Conservation (phyloP, 345 rosid species). For the Populus deltoides region DNA sequence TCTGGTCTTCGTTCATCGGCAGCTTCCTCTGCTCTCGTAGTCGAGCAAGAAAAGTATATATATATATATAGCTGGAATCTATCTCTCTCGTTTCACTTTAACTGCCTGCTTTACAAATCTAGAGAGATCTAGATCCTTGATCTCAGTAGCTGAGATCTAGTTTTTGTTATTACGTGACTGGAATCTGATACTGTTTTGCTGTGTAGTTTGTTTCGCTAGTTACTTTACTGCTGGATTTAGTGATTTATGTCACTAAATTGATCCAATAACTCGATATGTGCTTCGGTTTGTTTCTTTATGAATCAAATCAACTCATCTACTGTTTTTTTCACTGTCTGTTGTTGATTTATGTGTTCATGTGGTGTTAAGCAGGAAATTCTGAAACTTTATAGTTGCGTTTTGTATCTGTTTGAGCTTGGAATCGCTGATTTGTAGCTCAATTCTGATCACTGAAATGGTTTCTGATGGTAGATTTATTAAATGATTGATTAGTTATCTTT, state of each 20-base stretch:
- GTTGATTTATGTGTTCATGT: background rate
- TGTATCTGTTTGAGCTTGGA: background rate
- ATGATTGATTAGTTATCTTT: background rate
- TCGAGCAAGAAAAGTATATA: constrained; percentile 76
- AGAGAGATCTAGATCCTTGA: constrained; percentile 10
- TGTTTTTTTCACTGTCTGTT: background rate
- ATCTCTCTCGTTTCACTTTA: background rate
- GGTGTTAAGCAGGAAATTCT: background rate
- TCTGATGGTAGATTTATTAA: background rate
- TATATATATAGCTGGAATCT: no score
- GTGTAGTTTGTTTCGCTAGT: background rate
- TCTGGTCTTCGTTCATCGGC: constrained; percentile 53
- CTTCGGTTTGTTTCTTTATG: background rate
- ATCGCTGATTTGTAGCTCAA: background rate
- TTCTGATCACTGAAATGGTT: background rate
- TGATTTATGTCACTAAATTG: background rate
- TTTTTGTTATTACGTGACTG: background rate
- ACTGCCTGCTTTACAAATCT: background rate
- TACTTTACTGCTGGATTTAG: background rate
- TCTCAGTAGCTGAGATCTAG: background rate
- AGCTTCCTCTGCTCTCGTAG: constrained; percentile 54
- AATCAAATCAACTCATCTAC: background rate
- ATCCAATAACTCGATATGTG: background rate
- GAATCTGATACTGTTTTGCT: background rate
- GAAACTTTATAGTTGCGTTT: background rate